Percentiles rank a stretch among this genome's conserved stretches.
Evolutionary conservation across 208 protist genomes (phyloP).

Genomic region (Trypanosoma congolense): DNA sequence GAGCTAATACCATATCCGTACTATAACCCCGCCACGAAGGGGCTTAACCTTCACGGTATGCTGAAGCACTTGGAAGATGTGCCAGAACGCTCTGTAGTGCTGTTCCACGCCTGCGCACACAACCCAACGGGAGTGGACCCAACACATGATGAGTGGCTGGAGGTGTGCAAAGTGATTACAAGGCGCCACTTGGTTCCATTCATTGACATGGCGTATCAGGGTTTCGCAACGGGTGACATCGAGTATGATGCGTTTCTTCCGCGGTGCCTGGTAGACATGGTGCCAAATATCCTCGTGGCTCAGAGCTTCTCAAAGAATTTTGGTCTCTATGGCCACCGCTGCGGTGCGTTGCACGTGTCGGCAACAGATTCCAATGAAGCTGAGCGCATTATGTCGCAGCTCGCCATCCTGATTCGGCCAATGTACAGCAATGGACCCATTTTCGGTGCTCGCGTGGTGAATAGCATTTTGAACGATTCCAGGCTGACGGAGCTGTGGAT

Average conservation of each 20-base stretch:
- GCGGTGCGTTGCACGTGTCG: slow-evolving; percentile 87
- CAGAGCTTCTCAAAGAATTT: slow-evolving; percentile 98
- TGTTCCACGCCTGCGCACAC: slow-evolving; percentile 97
- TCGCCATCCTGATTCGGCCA: slow-evolving; percentile 89
- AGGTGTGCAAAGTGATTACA: slow-evolving; percentile 76
- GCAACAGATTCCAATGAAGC: slow-evolving; percentile 48
- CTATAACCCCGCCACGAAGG: slow-evolving; percentile 53
- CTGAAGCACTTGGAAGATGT: slow-evolving; percentile 48
- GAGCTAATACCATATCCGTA: slow-evolving; percentile 58
- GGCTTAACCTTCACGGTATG: slow-evolving; percentile 66
- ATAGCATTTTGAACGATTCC: slow-evolving; percentile 75
- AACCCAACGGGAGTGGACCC: slow-evolving; percentile 98
- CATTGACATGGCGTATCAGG: slow-evolving; percentile 94
- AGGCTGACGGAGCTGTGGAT: slow-evolving; percentile 76
- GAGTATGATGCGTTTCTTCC: slow-evolving; percentile 85
- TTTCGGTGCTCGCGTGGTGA: slow-evolving; percentile 92
- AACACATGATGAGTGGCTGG: slow-evolving; percentile 88
- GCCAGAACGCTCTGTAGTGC: slow-evolving; percentile 78
- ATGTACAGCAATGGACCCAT: slow-evolving; percentile 96
- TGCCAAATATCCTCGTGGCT: slow-evolving; percentile 78
- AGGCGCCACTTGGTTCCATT: slow-evolving; percentile 87
- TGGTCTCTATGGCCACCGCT: slow-evolving; percentile 96
- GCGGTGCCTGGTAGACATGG: slow-evolving; percentile 39
- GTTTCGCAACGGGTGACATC: slow-evolving; percentile 93
- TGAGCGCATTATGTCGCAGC: slow-evolving; percentile 81